Percentiles rank a stretch among this genome's conserved stretches.
Conservation (phyloP, 352 stramenopile species). For the Globisporangium parvum region DNA sequence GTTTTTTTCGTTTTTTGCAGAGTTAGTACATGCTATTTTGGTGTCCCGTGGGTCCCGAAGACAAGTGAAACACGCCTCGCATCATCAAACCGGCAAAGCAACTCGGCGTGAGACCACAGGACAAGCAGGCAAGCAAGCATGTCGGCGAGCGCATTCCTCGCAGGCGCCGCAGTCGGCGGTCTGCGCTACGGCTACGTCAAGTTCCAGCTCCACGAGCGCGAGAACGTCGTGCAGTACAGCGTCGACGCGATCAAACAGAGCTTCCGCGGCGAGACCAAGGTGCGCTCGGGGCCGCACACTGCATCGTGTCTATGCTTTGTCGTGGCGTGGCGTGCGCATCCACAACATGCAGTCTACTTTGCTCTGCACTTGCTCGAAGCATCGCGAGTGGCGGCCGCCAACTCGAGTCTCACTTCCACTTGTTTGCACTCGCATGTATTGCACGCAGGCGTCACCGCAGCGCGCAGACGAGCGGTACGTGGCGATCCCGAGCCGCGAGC, state of each 20-base stretch:
- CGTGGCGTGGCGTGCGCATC: neutral
- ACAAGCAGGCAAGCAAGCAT: conserved; percentile 18
- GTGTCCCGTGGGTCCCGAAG: neutral
- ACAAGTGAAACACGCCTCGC: neutral
- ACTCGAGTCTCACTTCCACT: neutral
- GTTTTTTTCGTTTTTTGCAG: no score
- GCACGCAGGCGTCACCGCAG: conserved; percentile 2
- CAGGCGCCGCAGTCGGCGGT: conserved; percentile 51
- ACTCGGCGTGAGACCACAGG: neutral
- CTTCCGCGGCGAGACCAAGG: conserved; percentile 37
- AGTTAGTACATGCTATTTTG: neutral
- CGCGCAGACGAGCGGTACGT: conserved; percentile 48
- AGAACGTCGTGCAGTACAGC: conserved; percentile 67
- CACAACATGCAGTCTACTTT: no score
- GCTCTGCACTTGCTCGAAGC: neutral
- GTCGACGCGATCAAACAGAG: conserved; percentile 52
- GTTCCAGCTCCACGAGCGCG: conserved; percentile 63
- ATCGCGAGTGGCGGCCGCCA: no score
- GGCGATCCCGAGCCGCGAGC: conserved; percentile 56
- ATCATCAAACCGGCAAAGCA: neutral
- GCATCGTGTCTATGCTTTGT: neutral
- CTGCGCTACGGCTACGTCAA: conserved; percentile 63
- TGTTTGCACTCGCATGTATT: neutral
- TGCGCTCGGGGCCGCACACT: conserved; percentile 5
- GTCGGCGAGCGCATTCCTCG: conserved; percentile 66